These are phyloP conservation scores for Neurospora crassa DNA, from an alignment of 2,329 filamentous ascomycete species.

Conservation along the genomic window DNA sequence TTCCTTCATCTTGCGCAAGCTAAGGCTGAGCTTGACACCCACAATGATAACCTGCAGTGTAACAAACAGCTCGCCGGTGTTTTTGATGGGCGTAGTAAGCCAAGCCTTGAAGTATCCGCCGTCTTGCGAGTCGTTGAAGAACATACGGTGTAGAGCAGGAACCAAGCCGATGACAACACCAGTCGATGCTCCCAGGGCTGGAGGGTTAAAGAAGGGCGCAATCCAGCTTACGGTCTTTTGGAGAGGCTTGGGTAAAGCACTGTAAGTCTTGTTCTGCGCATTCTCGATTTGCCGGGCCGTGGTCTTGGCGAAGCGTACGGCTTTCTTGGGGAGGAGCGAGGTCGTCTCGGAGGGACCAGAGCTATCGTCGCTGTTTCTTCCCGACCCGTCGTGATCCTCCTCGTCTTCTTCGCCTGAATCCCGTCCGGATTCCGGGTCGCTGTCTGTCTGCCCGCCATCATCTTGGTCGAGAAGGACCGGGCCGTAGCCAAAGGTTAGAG, in stretches of 20 bases:
- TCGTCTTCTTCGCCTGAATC: conserved; percentile 16
- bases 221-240: conserved; percentile 27
- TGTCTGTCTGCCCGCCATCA: conserved; percentile 25
- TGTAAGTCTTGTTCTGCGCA: conserved; percentile 20
- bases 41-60: conserved; percentile 56
- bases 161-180: conserved; percentile 51
- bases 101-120: conserved; percentile 59
- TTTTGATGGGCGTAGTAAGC: conserved; percentile 52
- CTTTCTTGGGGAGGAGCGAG: not conserved
- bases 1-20: conserved; percentile 39
- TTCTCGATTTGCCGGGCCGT: conserved; percentile 19
- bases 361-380: conserved; percentile 13
- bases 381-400: not conserved
- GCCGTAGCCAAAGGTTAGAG: conserved; percentile 54
- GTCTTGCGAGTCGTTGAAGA: conserved; percentile 47
- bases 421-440: conserved; percentile 10
- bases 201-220: conserved; percentile 48
- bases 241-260: conserved; percentile 17
- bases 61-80: conserved; percentile 54
- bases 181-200: conserved; percentile 48
- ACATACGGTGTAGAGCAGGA: conserved; percentile 48
- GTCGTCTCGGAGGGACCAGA: conserved; percentile 2
- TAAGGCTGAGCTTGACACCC: conserved; percentile 54
- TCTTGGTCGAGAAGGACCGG: conserved; percentile 45
- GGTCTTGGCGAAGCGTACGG: conserved; percentile 2